Percentiles rank a stretch among this genome's conserved stretches.
Conservation (phyloP, 345 rosid genomes). For the Jatropha curcas region DNA sequence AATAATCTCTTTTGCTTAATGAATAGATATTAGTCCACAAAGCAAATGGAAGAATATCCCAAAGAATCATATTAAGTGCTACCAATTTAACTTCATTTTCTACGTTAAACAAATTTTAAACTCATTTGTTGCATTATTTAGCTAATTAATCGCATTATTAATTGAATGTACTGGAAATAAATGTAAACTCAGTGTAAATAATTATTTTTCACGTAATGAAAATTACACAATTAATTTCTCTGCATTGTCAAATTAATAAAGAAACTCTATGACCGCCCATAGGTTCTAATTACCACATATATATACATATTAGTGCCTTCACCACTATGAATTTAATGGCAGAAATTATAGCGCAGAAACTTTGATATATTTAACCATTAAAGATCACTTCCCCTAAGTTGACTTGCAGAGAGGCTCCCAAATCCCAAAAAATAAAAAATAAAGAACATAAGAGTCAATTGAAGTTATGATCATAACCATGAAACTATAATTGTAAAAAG, state of each 20-base stretch:
- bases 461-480: slow-evolving; percentile 9
- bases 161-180: too few species aligned
- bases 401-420: not conserved
- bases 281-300: too few species aligned
- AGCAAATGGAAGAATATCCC: slow-evolving; percentile 1
- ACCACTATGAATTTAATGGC: not conserved
- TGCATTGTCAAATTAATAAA: too few species aligned
- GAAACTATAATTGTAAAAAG: not conserved
- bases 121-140: not conserved
- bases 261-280: too few species aligned
- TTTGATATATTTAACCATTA: not conserved
- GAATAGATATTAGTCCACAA: not conserved
- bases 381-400: not conserved
- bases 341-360: not conserved
- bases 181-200: too few species aligned
- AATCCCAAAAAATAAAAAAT: not conserved
- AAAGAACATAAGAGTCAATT: not conserved
- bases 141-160: not conserved
- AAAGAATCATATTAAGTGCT: slow-evolving; percentile 1
- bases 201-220: too few species aligned
- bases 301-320: too few species aligned
- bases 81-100: not conserved
- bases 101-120: too few species aligned
- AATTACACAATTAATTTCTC: too few species aligned
- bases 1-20: not conserved